Evolutionary conservation across 106 monocot species (phyloP).

Genomic region (Dendrobium huoshanense): DNA sequence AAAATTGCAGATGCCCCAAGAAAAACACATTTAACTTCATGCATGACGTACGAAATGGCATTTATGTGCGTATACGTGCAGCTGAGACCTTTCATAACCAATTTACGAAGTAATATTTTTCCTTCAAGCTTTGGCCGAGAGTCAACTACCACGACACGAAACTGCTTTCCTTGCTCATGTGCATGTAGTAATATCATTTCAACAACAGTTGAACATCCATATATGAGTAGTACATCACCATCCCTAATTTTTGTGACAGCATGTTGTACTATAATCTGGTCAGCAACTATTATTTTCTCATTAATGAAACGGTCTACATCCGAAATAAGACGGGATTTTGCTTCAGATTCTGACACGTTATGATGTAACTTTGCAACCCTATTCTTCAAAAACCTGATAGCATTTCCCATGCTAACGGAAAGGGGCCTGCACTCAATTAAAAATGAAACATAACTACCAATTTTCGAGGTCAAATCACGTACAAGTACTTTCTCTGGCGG

Average conservation of each 20-base stretch:
- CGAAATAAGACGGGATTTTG: conserved; percentile 35
- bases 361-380: conserved; percentile 41
- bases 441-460: conserved; percentile 50
- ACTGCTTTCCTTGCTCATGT: conserved; percentile 36
- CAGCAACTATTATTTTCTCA: conserved; percentile 54
- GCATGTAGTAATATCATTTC: conserved; percentile 53
- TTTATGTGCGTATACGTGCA: conserved; percentile 65
- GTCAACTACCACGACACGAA: conserved; percentile 46
- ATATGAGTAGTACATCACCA: conserved; percentile 51
- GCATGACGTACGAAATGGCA: conserved; percentile 64
- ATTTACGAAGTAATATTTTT: conserved; percentile 30
- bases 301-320: conserved; percentile 52
- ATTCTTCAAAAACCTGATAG: conserved; percentile 52
- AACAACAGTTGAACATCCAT: conserved; percentile 51
- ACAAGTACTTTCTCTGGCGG: conserved; percentile 34
- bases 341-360: conserved; percentile 44
- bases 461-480: conserved; percentile 53
- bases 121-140: conserved; percentile 64
- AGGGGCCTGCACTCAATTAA: conserved; percentile 55
- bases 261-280: conserved; percentile 53
- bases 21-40: conserved; percentile 52
- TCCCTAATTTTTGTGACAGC: conserved; percentile 57
- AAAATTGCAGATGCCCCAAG: conserved; percentile 54
- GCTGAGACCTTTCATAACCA: conserved; percentile 37
- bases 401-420: conserved; percentile 61